A percentile compares a stretch with the other conserved stretches of the same genome.
Conservation (phyloP, 495 filamentous ascomycete species). For the Glarea lozoyensis region DNA sequence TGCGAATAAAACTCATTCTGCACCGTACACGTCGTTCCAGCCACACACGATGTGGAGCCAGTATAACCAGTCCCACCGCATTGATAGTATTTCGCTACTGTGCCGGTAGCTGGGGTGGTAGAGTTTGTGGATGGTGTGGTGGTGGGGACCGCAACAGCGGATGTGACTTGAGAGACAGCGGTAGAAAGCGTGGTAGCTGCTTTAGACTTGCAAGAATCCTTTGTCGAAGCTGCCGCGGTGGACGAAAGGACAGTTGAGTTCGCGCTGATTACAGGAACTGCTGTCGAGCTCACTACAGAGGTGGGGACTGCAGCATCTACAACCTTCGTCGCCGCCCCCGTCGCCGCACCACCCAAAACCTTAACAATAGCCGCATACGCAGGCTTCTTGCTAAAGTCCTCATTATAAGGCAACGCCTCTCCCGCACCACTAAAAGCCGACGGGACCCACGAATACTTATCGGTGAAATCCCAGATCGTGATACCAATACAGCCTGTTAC, state of each 20-base stretch:
- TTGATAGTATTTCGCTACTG: constrained; percentile 14
- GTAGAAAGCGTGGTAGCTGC: too few species aligned
- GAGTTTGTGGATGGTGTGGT: constrained; percentile 13
- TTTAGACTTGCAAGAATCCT: too few species aligned
- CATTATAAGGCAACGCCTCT: constrained; percentile 48
- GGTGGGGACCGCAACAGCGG: constrained; percentile 18
- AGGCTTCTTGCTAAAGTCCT: constrained; percentile 45
- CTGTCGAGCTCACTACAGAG: too few species aligned
- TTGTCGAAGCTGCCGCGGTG: too few species aligned
- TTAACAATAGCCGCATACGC: constrained; percentile 36
- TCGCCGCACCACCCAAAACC: constrained; percentile 20
- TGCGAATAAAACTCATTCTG: constrained; percentile 15
- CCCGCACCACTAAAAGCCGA: constrained; percentile 44
- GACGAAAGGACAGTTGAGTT: too few species aligned
- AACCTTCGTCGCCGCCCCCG: too few species aligned
- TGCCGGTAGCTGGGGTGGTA: constrained; percentile 12
- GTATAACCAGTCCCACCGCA: constrained; percentile 15
- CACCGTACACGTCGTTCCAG: constrained; percentile 12
- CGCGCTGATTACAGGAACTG: too few species aligned
- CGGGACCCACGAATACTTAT: constrained; percentile 54
- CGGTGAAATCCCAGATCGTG: constrained; percentile 55
- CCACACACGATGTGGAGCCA: constrained; percentile 12
- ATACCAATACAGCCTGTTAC: constrained; percentile 53
- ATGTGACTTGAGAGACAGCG: too few species aligned
- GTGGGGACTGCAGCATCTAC: too few species aligned